These are phyloP conservation scores for Pythium rishiriense DNA, from an alignment of 352 stramenopile genomes.

Conservation along the genomic window DNA sequence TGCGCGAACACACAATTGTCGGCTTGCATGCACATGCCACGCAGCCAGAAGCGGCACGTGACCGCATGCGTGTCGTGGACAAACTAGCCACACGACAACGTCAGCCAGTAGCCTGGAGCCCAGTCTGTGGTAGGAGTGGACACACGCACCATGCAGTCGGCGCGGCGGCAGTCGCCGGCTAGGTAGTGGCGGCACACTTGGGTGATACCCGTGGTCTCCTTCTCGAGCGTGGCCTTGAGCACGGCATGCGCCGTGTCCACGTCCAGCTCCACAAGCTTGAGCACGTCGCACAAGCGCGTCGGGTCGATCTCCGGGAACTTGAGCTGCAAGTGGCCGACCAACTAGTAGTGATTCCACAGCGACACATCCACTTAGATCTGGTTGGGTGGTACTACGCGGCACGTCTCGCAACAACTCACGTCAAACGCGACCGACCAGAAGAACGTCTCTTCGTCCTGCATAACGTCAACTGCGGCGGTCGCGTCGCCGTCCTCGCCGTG, in stretches of 20 bases:
- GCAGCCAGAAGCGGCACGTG: constrained; percentile 85
- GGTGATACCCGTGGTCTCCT: constrained; percentile 59
- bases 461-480: constrained; percentile 26
- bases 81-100: constrained; percentile 46
- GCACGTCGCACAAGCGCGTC: constrained; percentile 68
- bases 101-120: neutral
- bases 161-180: constrained; percentile 75
- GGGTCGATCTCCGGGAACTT: constrained; percentile 83
- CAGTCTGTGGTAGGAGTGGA: neutral
- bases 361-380: neutral
- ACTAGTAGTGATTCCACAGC: constrained; percentile 36
- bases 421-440: constrained; percentile 88
- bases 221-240: constrained; percentile 73
- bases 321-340: constrained; percentile 79
- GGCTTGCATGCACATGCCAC: constrained; percentile 72
- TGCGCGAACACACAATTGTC: constrained; percentile 84
- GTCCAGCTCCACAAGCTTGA: constrained; percentile 73
- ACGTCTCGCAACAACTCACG: constrained; percentile 31
- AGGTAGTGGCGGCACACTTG: constrained; percentile 87
- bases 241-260: constrained; percentile 74
- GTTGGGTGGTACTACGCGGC: neutral
- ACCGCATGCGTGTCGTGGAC: constrained; percentile 82
- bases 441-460: constrained; percentile 80
- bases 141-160: constrained; percentile 75
- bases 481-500: constrained; percentile 18